Conservation (phyloP, 805 yeast genomes). For the Spathaspora sp. region DNA sequence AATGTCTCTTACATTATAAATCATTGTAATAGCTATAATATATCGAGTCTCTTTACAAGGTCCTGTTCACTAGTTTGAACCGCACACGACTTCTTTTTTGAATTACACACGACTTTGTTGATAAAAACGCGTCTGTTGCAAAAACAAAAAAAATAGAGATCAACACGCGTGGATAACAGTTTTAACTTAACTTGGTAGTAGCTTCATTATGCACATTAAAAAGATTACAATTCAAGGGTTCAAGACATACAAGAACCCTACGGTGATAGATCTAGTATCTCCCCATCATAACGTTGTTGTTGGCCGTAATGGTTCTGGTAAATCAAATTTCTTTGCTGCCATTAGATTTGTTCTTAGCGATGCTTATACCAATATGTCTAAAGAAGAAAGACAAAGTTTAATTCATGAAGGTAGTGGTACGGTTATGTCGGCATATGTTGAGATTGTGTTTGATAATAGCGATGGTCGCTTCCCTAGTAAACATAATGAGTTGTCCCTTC, state of each 20-base stretch:
- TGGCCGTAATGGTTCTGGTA: slow-evolving; percentile 96
- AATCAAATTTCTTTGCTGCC: slow-evolving; percentile 93
- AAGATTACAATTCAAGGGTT: slow-evolving; percentile 83
- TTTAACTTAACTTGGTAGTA: not conserved
- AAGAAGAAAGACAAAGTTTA: slow-evolving; percentile 82
- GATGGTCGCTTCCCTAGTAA: slow-evolving; percentile 72
- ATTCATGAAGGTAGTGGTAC: slow-evolving; percentile 90
- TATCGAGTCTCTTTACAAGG: too few relatives aligned
- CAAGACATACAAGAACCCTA: slow-evolving; percentile 84
- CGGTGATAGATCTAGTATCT: slow-evolving; percentile 70
- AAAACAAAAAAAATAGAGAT: not conserved
- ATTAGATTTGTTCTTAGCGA: slow-evolving; percentile 89
- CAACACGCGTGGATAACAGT: not conserved
- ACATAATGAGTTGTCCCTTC: slow-evolving; percentile 63
- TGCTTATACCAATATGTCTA: slow-evolving; percentile 76
- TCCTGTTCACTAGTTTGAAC: too few relatives aligned
- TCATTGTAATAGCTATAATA: too few relatives aligned
- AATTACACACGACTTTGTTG: too few relatives aligned
- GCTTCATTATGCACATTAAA: slow-evolving; percentile 32
- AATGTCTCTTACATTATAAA: too few relatives aligned
- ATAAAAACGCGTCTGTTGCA: not conserved
- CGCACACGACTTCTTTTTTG: too few relatives aligned
- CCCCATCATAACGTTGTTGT: slow-evolving; percentile 80
- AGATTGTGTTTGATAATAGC: slow-evolving; percentile 77
- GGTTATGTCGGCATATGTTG: slow-evolving; percentile 90